Conservation (phyloP, 140 eudicot species). For the Senecio squalidus region DNA sequence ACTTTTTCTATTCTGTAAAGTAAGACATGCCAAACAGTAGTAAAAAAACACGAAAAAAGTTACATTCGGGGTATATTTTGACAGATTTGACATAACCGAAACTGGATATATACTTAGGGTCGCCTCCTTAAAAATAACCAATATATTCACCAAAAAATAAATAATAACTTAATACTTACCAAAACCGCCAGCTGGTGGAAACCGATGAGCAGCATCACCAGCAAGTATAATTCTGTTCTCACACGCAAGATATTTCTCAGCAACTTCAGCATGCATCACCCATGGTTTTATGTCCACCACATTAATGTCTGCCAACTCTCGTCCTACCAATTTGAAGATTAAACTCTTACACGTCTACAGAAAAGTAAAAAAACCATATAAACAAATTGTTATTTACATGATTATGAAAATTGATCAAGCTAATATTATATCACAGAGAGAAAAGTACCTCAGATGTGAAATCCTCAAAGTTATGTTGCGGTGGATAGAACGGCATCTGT, state of each 20-base stretch:
- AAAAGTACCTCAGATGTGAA: slow-evolving; percentile 61
- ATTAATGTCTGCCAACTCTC: slow-evolving; percentile 64
- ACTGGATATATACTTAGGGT: too few relatives aligned
- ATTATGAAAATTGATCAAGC: not conserved
- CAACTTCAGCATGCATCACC: slow-evolving; percentile 99
- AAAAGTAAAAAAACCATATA: slow-evolving; percentile 15
- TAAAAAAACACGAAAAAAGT: too few relatives aligned
- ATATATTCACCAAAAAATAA: too few relatives aligned
- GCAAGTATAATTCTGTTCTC: slow-evolving; percentile 70
- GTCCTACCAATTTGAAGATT: slow-evolving; percentile 80
- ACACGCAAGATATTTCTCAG: slow-evolving; percentile 62
- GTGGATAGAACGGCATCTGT: slow-evolving; percentile 96
- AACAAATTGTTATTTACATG: slow-evolving; percentile 3
- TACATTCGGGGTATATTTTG: too few relatives aligned
- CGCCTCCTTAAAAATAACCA: too few relatives aligned
- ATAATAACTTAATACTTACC: too few relatives aligned
- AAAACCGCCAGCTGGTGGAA: slow-evolving; percentile 99
- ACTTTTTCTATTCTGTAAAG: too few relatives aligned
- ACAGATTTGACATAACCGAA: too few relatives aligned
- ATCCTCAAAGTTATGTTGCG: slow-evolving; percentile 89
- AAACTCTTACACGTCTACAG: slow-evolving; percentile 79
- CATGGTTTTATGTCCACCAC: slow-evolving; percentile 90
- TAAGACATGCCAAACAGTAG: too few relatives aligned
- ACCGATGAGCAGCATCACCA: slow-evolving; percentile 99
- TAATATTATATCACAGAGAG: too few relatives aligned